Evolutionary conservation across 2,329 filamentous ascomycete genomes (phyloP), one percentile per base, ranked within the genome.

Genomic region (Cercospora janseana): DNA sequence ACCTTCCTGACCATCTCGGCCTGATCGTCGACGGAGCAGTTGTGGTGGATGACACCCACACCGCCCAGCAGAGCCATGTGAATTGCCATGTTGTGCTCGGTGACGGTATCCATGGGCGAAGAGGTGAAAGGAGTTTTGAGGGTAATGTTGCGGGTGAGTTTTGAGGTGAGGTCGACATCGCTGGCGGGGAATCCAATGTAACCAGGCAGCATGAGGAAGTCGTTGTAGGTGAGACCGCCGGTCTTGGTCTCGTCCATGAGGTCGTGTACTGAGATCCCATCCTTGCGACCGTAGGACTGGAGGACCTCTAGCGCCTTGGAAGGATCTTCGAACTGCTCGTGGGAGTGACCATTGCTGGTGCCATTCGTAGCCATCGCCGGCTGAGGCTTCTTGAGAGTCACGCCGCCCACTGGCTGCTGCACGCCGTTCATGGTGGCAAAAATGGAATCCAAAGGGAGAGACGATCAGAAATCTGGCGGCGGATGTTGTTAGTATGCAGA

Each of bases 1-100:
- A 98, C 93, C 79, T 96, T 97, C 72, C 89, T 83, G 61, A 98
- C 88, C 93, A 98, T 98, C 77, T 95, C 91, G 60, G 93, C 93
- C 78, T 98, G 93, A 49, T 88, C 88, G 21, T 97, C 89, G 23
- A 91, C 82, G n/a, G 91, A 93, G 81, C 93, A 98, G 79, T 98
- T 98, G 82, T 98, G 93, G 79, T 98, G 93, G 62, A 98, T 95
- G 63, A 98, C 90, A 75, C 93, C 88, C 13, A 94, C 78, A 66
- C 88, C 88, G 64, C 88, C 88, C 68, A 93, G 86, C 24, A 93
- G 80, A 45, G 88, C 88, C 80, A 94, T 95, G 76, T 96, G 88
- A 65, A 98, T 97, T 59, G 93, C 94, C 94, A 98, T 98, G 71
- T 95, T 92, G 75, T 95, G 88, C 78, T 98, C 93, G 34, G 94